Percentiles rank a stretch among this genome's conserved stretches.
phyloP scores from a whole-genome alignment of 257 asterid species.

The Nicotiana noctiflora region DNA sequence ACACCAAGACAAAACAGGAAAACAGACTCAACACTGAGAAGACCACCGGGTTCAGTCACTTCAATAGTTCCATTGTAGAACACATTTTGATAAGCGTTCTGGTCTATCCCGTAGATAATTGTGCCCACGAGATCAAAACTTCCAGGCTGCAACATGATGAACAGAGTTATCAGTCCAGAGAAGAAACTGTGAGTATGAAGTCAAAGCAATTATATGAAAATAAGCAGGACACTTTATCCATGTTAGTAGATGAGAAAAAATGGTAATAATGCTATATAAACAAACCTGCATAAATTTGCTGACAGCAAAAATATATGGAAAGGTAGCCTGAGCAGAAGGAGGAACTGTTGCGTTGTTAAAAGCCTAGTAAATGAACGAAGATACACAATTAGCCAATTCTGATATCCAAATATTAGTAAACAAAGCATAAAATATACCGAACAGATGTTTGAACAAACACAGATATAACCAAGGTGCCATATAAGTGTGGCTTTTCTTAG shows the following conservation, averaged over 20 bases:
- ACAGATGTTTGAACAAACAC: constrained; percentile 1
- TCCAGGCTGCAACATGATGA: constrained; percentile 58
- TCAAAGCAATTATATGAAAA: background rate
- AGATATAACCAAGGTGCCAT: too few relatives aligned
- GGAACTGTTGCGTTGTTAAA: constrained; percentile 90
- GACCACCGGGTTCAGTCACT: constrained; percentile 80
- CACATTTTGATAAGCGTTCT: constrained; percentile 64
- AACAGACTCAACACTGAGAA: constrained; percentile 83
- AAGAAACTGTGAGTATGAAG: background rate
- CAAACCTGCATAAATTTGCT: constrained; percentile 98
- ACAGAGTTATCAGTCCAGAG: background rate
- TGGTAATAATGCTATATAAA: background rate
- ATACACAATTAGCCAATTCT: constrained; percentile 1
- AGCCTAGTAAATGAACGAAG: constrained; percentile 31
- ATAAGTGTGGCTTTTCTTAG: too few relatives aligned
- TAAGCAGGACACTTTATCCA: background rate
- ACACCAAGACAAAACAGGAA: constrained; percentile 80
- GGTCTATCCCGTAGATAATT: constrained; percentile 83
- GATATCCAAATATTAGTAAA: background rate
- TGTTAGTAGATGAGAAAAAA: background rate
- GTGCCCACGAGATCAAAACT: constrained; percentile 85
- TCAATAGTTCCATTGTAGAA: constrained; percentile 94
- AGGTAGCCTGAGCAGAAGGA: constrained; percentile 85
- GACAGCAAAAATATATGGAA: constrained; percentile 73
- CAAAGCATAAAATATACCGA: background rate